Evolutionary conservation across 805 yeast species (phyloP).

Genomic region (Candida anglica): DNA sequence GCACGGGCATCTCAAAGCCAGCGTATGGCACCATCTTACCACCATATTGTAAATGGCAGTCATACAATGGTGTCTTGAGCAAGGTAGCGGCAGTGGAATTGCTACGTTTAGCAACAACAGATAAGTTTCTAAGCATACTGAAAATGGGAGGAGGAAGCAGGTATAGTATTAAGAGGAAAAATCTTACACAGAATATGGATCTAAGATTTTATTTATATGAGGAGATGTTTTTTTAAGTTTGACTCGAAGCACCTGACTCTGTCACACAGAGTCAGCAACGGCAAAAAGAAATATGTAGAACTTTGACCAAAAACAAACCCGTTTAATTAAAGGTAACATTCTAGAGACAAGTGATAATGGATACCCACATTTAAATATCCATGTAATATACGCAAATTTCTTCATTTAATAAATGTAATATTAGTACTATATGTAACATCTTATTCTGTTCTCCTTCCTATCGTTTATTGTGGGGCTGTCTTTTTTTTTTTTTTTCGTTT

Average conservation of each 20-base stretch:
- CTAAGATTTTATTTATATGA: background rate
- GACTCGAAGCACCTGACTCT: slow-evolving; percentile 1
- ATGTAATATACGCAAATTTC: too few relatives aligned
- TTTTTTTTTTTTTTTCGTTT: too few relatives aligned
- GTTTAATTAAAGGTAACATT: too few relatives aligned
- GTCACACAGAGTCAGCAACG: slow-evolving; percentile 2
- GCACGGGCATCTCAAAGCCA: slow-evolving; percentile 93
- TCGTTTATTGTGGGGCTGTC: too few relatives aligned
- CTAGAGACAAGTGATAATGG: too few relatives aligned
- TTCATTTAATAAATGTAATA: too few relatives aligned
- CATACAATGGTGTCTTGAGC: slow-evolving; percentile 75
- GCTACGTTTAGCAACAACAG: slow-evolving; percentile 12
- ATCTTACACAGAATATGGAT: background rate
- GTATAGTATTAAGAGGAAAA: background rate
- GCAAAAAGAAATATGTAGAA: too few relatives aligned
- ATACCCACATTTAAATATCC: too few relatives aligned
- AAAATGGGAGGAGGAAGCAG: too few relatives aligned
- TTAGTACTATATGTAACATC: too few relatives aligned
- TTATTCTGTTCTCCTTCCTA: too few relatives aligned
- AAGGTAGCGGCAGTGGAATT: slow-evolving; percentile 26
- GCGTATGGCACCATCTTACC: slow-evolving; percentile 96
- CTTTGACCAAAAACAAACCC: too few relatives aligned
- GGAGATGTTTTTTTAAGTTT: background rate
- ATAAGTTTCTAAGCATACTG: slow-evolving; percentile 1
- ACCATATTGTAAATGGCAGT: slow-evolving; percentile 70